These are phyloP conservation scores for Mortierella antarctica DNA, from an alignment of 192 early-diverging fungal species.

Conservation along the genomic window DNA sequence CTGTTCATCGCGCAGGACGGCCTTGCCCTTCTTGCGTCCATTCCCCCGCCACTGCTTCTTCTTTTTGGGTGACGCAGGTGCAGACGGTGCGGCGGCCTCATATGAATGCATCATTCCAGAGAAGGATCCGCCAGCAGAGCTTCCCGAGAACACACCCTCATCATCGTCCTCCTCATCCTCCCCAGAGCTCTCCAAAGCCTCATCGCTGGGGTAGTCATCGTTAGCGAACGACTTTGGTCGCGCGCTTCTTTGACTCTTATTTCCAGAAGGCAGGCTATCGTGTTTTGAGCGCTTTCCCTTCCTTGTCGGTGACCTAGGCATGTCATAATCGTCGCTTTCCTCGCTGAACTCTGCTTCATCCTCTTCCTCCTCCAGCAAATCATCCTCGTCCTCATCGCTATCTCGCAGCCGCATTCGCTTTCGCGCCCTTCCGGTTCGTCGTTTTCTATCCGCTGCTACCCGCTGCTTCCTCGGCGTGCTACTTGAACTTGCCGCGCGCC, in stretches of 20 bases:
- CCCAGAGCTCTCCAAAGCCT: conserved; percentile 21
- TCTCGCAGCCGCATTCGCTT: conserved; percentile 44
- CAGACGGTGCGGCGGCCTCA: background rate
- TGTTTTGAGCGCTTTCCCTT: conserved; percentile 5
- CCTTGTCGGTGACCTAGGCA: conserved; percentile 3
- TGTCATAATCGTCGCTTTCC: conserved; percentile 27
- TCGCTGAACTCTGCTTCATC: conserved; percentile 54
- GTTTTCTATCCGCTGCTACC: conserved; percentile 11
- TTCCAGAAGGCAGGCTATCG: conserved; percentile 31
- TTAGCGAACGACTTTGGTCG: conserved; percentile 50
- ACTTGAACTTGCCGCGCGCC: conserved; percentile 31
- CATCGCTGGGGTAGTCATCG: conserved; percentile 49
- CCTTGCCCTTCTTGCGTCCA: conserved; percentile 50
- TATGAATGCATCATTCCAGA: conserved; percentile 10
- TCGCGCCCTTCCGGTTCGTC: conserved; percentile 14
- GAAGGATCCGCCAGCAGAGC: conserved; percentile 47
- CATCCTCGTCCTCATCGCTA: conserved; percentile 37
- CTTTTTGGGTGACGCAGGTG: conserved; percentile 22
- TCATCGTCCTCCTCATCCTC: conserved; percentile 49
- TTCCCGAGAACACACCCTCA: conserved; percentile 43
- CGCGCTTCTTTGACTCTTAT: conserved; percentile 46
- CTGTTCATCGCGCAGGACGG: conserved; percentile 31
- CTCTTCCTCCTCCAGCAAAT: conserved; percentile 47
- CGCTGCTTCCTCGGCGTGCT: conserved; percentile 36
- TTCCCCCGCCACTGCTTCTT: conserved; percentile 50